These are phyloP conservation scores for Mycena galericulata DNA, from an alignment of 768 basidiomycete species.

Conservation along the genomic window DNA sequence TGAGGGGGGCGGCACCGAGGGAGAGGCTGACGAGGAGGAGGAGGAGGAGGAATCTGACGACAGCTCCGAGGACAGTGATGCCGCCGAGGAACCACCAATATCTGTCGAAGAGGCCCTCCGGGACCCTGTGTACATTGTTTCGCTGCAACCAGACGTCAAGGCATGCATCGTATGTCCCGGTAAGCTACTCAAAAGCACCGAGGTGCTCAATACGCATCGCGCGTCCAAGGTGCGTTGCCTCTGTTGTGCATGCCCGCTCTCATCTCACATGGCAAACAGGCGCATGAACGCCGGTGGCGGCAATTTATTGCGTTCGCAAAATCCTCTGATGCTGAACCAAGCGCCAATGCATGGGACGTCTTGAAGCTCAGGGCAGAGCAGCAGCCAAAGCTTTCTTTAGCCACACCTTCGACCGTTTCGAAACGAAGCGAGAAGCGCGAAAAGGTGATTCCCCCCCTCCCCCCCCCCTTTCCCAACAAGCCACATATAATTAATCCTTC, in stretches of 20 bases:
- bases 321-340: slow-evolving; percentile 52
- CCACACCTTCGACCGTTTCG: slow-evolving; percentile 50
- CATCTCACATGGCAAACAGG: slow-evolving; percentile 51
- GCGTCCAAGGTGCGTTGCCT: slow-evolving; percentile 69
- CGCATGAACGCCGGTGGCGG: slow-evolving; percentile 65
- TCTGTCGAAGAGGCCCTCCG: slow-evolving; percentile 69
- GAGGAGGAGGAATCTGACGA: slow-evolving; percentile 36
- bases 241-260: slow-evolving; percentile 36
- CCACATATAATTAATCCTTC: not conserved
- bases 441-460: slow-evolving; percentile 50
- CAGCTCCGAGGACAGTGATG: slow-evolving; percentile 43
- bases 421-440: slow-evolving; percentile 71
- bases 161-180: slow-evolving; percentile 79
- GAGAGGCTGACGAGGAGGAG: slow-evolving; percentile 33
- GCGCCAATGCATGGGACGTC: slow-evolving; percentile 63
- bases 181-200: slow-evolving; percentile 72
- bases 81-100: slow-evolving; percentile 56
- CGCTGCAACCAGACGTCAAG: slow-evolving; percentile 64
- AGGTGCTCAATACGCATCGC: slow-evolving; percentile 69
- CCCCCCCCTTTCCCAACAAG: too few relatives aligned
- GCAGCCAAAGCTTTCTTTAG: slow-evolving; percentile 41
- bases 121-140: slow-evolving; percentile 73
- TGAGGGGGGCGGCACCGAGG: slow-evolving; percentile 24
- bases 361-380: slow-evolving; percentile 43
- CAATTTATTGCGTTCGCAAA: slow-evolving; percentile 59